Conservation (phyloP, 768 basidiomycete genomes). For the Suillus lakei region DNA sequence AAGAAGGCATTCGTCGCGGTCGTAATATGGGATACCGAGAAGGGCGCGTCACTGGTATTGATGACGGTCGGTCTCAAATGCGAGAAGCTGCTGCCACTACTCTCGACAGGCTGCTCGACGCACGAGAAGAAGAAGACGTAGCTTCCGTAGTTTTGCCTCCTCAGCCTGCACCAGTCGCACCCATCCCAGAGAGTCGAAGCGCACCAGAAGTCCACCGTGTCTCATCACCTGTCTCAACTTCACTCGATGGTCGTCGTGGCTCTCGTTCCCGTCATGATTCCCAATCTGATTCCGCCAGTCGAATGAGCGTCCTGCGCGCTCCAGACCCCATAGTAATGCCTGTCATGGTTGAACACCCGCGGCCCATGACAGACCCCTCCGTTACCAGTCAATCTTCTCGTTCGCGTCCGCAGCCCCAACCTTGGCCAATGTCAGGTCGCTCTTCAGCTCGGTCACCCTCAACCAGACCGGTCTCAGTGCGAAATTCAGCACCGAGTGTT, state of each 20-base stretch:
- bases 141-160: slow-evolving; percentile 17
- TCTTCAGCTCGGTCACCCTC: slow-evolving; percentile 16
- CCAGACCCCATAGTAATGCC: slow-evolving; percentile 18
- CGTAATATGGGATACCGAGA: slow-evolving; percentile 36
- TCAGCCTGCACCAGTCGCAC: slow-evolving; percentile 24
- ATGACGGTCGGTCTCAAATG: slow-evolving; percentile 22
- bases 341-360: slow-evolving; percentile 17
- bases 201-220: slow-evolving; percentile 34
- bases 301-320: slow-evolving; percentile 15
- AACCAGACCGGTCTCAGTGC: slow-evolving; percentile 24
- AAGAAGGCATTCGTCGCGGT: slow-evolving; percentile 50
- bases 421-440: slow-evolving; percentile 19
- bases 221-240: slow-evolving; percentile 19
- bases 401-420: slow-evolving; percentile 18
- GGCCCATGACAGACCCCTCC: slow-evolving; percentile 16
- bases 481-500: slow-evolving; percentile 20
- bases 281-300: slow-evolving; percentile 14
- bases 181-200: slow-evolving; percentile 16
- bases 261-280: slow-evolving; percentile 27
- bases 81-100: slow-evolving; percentile 20
- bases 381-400: slow-evolving; percentile 21
- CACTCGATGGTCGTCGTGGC: slow-evolving; percentile 22
- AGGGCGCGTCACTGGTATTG: slow-evolving; percentile 20
- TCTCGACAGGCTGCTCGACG: slow-evolving; percentile 32
- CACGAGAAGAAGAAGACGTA: slow-evolving; percentile 10